These are phyloP conservation scores for Neofusicoccum cordaticola DNA, from an alignment of 2,329 filamentous ascomycete genomes.

Conservation along the genomic window DNA sequence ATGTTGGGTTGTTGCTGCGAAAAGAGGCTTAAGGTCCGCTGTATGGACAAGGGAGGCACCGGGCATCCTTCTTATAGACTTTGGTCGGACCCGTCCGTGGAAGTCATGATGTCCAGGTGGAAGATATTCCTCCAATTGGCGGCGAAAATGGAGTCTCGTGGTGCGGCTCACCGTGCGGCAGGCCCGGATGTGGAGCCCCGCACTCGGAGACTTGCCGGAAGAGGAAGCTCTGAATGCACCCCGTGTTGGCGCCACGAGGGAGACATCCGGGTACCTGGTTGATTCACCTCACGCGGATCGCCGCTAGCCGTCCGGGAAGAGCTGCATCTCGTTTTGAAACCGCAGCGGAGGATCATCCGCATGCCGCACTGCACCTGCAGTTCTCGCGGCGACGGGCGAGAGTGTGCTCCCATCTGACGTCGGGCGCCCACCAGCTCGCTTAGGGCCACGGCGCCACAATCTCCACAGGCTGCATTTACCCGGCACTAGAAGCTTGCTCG, in stretches of 20 bases:
- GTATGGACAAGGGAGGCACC: neutral
- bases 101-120: neutral
- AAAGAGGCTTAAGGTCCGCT: neutral
- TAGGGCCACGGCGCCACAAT: neutral
- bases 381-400: neutral
- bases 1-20: neutral
- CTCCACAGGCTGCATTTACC: conserved; percentile 2
- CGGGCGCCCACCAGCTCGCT: neutral
- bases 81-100: neutral
- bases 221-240: neutral
- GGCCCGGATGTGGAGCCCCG: conserved; percentile 2
- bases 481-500: neutral
- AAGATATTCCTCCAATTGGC: conserved; percentile 5
- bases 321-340: neutral
- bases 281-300: neutral
- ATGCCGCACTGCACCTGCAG: neutral
- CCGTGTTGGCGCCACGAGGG: neutral
- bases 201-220: neutral
- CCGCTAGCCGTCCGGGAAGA: neutral
- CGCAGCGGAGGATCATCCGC: neutral
- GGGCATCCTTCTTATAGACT: neutral
- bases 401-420: neutral
- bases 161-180: neutral
- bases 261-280: neutral
- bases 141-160: neutral